Percentiles rank a stretch among this genome's conserved stretches.
Conservation (phyloP, 257 asterid genomes). For the Ophiorrhiza pumila region DNA sequence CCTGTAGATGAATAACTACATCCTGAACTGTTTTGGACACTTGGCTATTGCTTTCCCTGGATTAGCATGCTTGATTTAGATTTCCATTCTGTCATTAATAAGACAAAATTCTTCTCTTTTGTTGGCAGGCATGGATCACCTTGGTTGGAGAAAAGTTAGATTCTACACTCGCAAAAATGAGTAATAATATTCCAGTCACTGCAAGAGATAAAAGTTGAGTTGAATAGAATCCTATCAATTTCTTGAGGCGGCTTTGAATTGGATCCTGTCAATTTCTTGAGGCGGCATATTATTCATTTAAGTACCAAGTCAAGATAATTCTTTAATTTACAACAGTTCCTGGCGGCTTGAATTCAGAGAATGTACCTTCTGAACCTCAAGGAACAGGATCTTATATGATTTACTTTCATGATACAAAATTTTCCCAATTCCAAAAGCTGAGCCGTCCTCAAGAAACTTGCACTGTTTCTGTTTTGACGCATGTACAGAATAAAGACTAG, state of each 20-base stretch:
- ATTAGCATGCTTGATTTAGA: not conserved
- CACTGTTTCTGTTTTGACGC: not conserved
- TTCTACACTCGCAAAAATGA: constrained; percentile 59
- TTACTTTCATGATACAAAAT: not conserved
- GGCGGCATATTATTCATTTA: not conserved
- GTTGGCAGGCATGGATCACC: constrained; percentile 82
- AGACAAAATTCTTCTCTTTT: constrained; percentile 15
- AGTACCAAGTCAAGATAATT: not conserved
- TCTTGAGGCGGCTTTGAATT: not conserved
- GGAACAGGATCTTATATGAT: not conserved
- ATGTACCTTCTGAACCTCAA: too few relatives aligned
- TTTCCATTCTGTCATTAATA: not conserved
- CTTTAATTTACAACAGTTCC: not conserved
- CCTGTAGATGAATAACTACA: not conserved
- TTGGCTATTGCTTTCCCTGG: not conserved
- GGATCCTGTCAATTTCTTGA: not conserved
- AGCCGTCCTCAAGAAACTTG: too few relatives aligned
- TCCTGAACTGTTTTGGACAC: not conserved
- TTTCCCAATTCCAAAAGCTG: not conserved
- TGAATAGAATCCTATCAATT: not conserved
- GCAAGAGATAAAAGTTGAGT: not conserved
- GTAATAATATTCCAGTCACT: constrained; percentile 15
- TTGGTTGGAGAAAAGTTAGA: constrained; percentile 82
- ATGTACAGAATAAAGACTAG: not conserved
- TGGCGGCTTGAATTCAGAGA: not conserved